Percentiles rank a stretch among this genome's conserved stretches.
Evolutionary conservation across 2,329 filamentous ascomycete species (phyloP).

Genomic region (Trichoderma sp.): DNA sequence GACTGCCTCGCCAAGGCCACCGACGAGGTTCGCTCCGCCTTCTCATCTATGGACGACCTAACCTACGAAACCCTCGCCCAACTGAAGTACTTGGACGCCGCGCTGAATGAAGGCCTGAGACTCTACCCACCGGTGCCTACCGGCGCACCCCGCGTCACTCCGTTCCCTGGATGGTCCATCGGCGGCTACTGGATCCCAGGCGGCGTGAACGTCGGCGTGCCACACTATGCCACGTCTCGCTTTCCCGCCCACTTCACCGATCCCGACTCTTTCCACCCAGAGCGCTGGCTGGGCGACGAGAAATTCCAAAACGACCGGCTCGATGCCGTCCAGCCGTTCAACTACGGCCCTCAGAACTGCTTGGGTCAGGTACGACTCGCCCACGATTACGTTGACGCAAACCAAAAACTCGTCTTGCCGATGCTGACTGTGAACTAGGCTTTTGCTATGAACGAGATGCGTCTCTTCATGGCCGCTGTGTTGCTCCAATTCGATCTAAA

Average conservation of each 20-base stretch:
- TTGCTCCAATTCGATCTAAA: not conserved
- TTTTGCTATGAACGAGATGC: not conserved
- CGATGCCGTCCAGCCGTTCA: not conserved
- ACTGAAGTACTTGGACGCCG: constrained; percentile 41
- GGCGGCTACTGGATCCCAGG: not conserved
- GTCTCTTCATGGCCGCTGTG: not conserved
- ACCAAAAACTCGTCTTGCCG: not conserved
- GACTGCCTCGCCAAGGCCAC: constrained; percentile 28
- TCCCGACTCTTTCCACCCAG: constrained; percentile 6
- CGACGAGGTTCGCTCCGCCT: constrained; percentile 41
- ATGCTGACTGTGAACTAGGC: not conserved
- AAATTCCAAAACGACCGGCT: not conserved
- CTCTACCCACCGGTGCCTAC: constrained; percentile 31
- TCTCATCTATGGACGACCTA: constrained; percentile 39
- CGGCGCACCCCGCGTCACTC: not conserved
- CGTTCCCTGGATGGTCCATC: not conserved
- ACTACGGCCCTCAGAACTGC: not conserved
- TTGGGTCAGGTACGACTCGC: not conserved
- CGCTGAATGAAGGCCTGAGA: constrained; percentile 43
- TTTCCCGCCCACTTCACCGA: not conserved
- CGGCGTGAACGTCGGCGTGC: not conserved
- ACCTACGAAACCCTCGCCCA: constrained; percentile 30
- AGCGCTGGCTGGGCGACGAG: not conserved
- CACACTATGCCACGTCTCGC: not conserved
- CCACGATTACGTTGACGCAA: not conserved